A percentile compares a stretch with the other conserved stretches of the same genome.
phyloP scores from a whole-genome alignment of 2,329 filamentous ascomycete species.

The Didymella glomerata region DNA sequence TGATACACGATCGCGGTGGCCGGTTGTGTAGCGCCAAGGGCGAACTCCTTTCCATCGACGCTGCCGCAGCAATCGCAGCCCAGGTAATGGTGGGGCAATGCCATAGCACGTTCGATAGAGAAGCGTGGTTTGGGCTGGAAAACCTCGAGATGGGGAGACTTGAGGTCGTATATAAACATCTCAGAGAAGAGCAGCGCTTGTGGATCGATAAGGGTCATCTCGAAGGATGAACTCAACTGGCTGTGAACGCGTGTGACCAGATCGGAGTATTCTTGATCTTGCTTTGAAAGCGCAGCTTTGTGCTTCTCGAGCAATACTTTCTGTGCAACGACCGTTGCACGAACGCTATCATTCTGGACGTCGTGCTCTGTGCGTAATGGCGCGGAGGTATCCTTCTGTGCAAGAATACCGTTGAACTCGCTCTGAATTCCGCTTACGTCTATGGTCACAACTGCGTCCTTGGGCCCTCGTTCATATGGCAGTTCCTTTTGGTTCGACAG shows the following conservation, averaged over 20 bases:
- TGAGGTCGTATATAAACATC: constrained; percentile 77
- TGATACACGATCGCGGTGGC: constrained; percentile 79
- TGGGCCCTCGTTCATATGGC: constrained; percentile 8
- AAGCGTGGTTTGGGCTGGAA: constrained; percentile 77
- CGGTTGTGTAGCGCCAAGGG: constrained; percentile 69
- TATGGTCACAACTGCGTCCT: constrained; percentile 31
- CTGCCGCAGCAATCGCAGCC: constrained; percentile 72
- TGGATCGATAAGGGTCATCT: constrained; percentile 57
- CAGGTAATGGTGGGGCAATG: constrained; percentile 78
- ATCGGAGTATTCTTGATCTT: constrained; percentile 74
- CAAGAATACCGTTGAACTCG: constrained; percentile 48
- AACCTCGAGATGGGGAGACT: constrained; percentile 73
- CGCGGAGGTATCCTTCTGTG: constrained; percentile 32
- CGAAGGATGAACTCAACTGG: constrained; percentile 60
- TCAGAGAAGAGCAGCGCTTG: constrained; percentile 70
- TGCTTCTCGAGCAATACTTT: constrained; percentile 82
- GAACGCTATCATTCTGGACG: constrained; percentile 71
- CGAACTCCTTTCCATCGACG: constrained; percentile 49
- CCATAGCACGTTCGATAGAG: constrained; percentile 75
- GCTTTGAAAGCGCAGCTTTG: constrained; percentile 72
- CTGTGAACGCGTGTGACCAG: constrained; percentile 67
- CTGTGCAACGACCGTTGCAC: constrained; percentile 82
- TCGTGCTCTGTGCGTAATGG: constrained; percentile 78
- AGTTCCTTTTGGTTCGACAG: constrained; percentile 3
- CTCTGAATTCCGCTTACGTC: constrained; percentile 33